Percentiles rank a stretch among this genome's conserved stretches.
phyloP scores from a whole-genome alignment of 345 rosid species.

The Sisymbrium altissimum region DNA sequence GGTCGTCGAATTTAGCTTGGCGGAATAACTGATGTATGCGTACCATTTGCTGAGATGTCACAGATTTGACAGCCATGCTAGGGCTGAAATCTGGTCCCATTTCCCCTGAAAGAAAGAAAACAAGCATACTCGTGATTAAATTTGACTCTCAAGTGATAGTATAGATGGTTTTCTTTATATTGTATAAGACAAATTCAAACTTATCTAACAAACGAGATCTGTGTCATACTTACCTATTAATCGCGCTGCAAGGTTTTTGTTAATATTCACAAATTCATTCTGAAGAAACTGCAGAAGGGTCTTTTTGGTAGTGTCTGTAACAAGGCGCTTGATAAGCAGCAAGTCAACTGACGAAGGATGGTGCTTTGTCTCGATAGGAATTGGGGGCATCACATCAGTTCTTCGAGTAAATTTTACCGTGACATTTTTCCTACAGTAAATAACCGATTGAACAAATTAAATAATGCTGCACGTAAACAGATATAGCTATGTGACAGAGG shows the following conservation, averaged over 20 bases:
- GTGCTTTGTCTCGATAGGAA: conserved; percentile 91
- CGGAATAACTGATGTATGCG: conserved; percentile 97
- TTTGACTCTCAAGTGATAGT: conserved; percentile 24
- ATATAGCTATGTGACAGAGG: background rate
- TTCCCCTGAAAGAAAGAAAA: conserved; percentile 56
- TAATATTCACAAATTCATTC: conserved; percentile 91
- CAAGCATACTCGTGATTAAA: conserved; percentile 7
- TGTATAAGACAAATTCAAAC: background rate
- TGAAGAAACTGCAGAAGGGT: conserved; percentile 87
- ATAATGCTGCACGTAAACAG: conserved; percentile 6
- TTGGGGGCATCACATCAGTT: conserved; percentile 94
- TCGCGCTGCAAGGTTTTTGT: conserved; percentile 73
- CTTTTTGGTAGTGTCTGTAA: conserved; percentile 84
- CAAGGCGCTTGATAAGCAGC: conserved; percentile 81
- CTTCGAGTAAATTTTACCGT: conserved; percentile 81
- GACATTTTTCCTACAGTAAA: conserved; percentile 65
- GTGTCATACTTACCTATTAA: conserved; percentile 61
- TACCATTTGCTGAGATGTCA: conserved; percentile 86
- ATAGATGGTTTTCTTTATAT: background rate
- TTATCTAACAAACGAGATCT: background rate
- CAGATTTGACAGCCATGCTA: conserved; percentile 74
- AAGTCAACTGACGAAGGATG: conserved; percentile 97
- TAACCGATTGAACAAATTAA: conserved; percentile 6
- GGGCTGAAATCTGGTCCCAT: conserved; percentile 92
- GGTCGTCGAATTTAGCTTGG: conserved; percentile 97